phyloP scores from a whole-genome alignment of 495 filamentous ascomycete species.

The Penicillium egyptiacum region DNA sequence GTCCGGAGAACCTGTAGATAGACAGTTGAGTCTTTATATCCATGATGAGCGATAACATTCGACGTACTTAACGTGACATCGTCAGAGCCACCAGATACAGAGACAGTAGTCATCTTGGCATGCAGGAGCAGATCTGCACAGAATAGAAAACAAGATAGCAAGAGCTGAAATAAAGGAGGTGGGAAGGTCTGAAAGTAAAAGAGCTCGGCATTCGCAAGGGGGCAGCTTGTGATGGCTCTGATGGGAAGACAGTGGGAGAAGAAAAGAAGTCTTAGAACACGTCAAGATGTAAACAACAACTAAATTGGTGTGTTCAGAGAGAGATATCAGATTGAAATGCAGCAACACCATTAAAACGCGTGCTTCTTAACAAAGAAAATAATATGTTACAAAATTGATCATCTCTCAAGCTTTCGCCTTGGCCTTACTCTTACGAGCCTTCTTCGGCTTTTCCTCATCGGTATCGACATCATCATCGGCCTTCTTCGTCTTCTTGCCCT shows the following conservation, averaged over 20 bases:
- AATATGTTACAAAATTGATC: slow-evolving; percentile 16
- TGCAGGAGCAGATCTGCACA: too few species aligned
- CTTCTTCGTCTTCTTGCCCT: slow-evolving; percentile 59
- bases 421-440: slow-evolving; percentile 47
- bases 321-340: not conserved
- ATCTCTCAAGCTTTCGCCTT: slow-evolving; percentile 39
- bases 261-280: not conserved
- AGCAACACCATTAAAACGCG: not conserved
- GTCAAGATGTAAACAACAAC: not conserved
- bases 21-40: too few species aligned
- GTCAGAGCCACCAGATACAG: too few species aligned
- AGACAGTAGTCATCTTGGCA: too few species aligned
- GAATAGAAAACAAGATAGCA: too few species aligned
- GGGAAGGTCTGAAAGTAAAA: too few species aligned
- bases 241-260: not conserved
- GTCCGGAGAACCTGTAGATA: too few species aligned
- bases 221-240: too few species aligned
- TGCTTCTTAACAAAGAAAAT: not conserved
- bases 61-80: too few species aligned
- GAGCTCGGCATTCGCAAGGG: too few species aligned
- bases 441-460: slow-evolving; percentile 55
- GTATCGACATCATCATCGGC: slow-evolving; percentile 40
- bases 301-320: not conserved
- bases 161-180: too few species aligned
- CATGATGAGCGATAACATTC: too few species aligned